phyloP scores from a whole-genome alignment of 345 rosid species.

The Arabis alpina region DNA sequence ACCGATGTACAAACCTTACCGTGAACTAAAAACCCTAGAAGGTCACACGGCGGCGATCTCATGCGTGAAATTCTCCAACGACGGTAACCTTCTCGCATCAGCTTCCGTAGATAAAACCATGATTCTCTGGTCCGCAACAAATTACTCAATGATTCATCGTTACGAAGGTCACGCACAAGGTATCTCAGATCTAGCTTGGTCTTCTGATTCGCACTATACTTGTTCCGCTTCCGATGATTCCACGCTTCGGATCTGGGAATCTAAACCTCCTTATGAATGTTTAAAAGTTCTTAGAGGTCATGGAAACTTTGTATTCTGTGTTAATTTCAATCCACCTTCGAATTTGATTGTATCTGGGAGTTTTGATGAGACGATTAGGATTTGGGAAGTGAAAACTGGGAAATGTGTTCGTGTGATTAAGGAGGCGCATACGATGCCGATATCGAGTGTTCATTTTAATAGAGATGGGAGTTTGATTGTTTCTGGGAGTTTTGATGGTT shows the following conservation, averaged over 20 bases:
- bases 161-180: constrained; percentile 82
- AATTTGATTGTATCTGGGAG: constrained; percentile 84
- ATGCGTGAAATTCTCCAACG: constrained; percentile 91
- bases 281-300: constrained; percentile 85
- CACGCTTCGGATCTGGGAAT: constrained; percentile 93
- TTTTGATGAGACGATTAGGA: constrained; percentile 81
- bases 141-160: constrained; percentile 61
- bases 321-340: constrained; percentile 89
- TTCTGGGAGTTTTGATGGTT: constrained; percentile 86
- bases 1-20: constrained; percentile 62
- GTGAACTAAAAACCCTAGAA: constrained; percentile 61
- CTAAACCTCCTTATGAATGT: constrained; percentile 83
- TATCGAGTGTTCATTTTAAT: constrained; percentile 82
- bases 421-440: constrained; percentile 85
- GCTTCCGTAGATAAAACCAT: constrained; percentile 86
- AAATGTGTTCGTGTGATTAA: constrained; percentile 60
- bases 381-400: constrained; percentile 96
- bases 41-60: constrained; percentile 78
- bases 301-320: constrained; percentile 79
- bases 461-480: constrained; percentile 94
- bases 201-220: constrained; percentile 91
- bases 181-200: constrained; percentile 90
- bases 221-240: constrained; percentile 96
- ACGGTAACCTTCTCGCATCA: constrained; percentile 83
- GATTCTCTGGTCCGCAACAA: constrained; percentile 73